Evolutionary conservation across 1,139 yeast genomes (phyloP).

Genomic region (Pichia sp.): DNA sequence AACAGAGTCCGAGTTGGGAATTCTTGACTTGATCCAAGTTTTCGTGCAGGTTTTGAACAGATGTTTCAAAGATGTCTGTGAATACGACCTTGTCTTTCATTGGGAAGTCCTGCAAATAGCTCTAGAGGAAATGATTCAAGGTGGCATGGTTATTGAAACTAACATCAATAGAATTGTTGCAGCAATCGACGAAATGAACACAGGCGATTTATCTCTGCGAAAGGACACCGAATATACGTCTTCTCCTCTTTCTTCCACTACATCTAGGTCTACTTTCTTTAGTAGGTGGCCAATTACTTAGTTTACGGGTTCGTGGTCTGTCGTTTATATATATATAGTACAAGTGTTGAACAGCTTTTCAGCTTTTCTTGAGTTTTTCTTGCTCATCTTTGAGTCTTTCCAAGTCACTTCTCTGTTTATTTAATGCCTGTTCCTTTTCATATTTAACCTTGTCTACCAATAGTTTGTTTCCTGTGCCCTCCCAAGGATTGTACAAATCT

Average conservation of each 20-base stretch:
- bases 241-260: background rate
- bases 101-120: conserved; percentile 96
- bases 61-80: conserved; percentile 92
- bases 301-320: too few relatives aligned
- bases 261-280: conserved; percentile 11
- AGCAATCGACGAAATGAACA: conserved; percentile 62
- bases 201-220: conserved; percentile 31
- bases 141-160: conserved; percentile 98
- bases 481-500: conserved; percentile 59
- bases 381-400: conserved; percentile 38
- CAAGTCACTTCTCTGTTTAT: conserved; percentile 39
- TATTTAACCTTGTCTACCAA: conserved; percentile 43
- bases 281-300: conserved; percentile 19
- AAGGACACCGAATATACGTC: conserved; percentile 1
- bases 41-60: conserved; percentile 91
- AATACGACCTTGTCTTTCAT: conserved; percentile 88
- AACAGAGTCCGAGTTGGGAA: conserved; percentile 91
- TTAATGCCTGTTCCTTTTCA: conserved; percentile 41
- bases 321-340: too few relatives aligned
- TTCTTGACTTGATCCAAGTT: conserved; percentile 88
- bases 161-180: conserved; percentile 73
- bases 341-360: too few relatives aligned
- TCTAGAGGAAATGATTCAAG: conserved; percentile 86
- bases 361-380: conserved; percentile 7
- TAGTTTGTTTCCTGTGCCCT: conserved; percentile 31